Conservation (phyloP, 1,284 basidiomycete species). For the Caloboletus firmus region DNA sequence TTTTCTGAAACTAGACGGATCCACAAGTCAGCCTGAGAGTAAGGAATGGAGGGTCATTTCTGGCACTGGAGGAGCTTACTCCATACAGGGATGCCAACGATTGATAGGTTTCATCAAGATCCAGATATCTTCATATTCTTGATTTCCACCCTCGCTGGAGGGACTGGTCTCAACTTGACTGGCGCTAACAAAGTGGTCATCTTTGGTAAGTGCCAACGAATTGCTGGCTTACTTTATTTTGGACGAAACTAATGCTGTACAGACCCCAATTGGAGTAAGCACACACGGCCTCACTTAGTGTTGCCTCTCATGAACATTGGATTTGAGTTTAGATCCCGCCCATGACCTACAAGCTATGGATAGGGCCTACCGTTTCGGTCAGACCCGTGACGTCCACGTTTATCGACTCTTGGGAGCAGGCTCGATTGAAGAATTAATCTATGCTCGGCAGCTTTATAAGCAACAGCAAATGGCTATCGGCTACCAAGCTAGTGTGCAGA, state of each 20-base stretch:
- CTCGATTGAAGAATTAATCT: slow-evolving; percentile 83
- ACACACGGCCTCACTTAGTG: background rate
- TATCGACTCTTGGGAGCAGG: slow-evolving; percentile 84
- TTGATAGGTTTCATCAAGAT: slow-evolving; percentile 81
- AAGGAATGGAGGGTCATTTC: slow-evolving; percentile 25
- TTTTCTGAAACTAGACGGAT: slow-evolving; percentile 75
- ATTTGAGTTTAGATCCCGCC: slow-evolving; percentile 61
- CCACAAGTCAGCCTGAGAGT: slow-evolving; percentile 64
- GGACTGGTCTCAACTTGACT: slow-evolving; percentile 73
- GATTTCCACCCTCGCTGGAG: slow-evolving; percentile 77
- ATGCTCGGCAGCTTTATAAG: slow-evolving; percentile 85
- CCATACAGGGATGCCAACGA: slow-evolving; percentile 69
- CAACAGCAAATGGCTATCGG: slow-evolving; percentile 88
- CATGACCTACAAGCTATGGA: slow-evolving; percentile 90
- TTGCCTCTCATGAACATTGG: slow-evolving; percentile 1
- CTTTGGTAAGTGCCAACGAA: slow-evolving; percentile 55
- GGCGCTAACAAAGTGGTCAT: slow-evolving; percentile 85
- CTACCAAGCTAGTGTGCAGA: slow-evolving; percentile 79
- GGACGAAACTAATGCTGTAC: slow-evolving; percentile 4
- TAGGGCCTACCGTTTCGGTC: slow-evolving; percentile 85
- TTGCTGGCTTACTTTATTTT: background rate
- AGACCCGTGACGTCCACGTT: slow-evolving; percentile 83
- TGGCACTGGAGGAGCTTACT: slow-evolving; percentile 10
- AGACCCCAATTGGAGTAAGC: slow-evolving; percentile 89
- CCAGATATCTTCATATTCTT: slow-evolving; percentile 73